Conservation (phyloP, 306 rosid genomes). For the Vigna unguiculata region DNA sequence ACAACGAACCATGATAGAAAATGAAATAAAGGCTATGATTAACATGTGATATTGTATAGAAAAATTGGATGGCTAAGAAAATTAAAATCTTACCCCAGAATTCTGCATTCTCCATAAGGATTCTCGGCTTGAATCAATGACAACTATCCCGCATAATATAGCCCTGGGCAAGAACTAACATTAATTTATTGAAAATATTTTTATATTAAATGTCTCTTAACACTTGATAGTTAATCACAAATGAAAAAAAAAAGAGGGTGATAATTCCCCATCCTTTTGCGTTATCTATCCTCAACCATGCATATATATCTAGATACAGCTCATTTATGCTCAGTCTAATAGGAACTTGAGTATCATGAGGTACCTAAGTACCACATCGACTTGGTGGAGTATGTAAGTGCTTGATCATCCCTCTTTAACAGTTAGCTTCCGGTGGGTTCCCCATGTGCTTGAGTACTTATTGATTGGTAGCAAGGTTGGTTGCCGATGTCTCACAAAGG, state of each 20-base stretch:
- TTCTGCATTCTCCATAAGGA: conserved; percentile 88
- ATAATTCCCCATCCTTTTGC: neutral
- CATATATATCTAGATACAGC: neutral
- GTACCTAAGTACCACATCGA: no score
- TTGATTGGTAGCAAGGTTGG: no score
- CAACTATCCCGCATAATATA: conserved; percentile 62
- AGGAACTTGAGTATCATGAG: no score
- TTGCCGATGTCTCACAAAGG: no score
- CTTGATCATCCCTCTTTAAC: no score
- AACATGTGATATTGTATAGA: neutral
- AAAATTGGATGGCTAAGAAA: conserved; percentile 23
- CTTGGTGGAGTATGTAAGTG: no score
- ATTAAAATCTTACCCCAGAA: conserved; percentile 73
- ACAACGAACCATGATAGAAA: neutral
- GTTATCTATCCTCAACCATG: neutral
- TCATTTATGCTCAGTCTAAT: neutral
- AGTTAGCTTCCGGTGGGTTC: no score
- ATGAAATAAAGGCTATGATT: conserved; percentile 1
- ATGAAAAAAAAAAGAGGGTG: neutral
- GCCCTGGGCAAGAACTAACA: conserved; percentile 59
- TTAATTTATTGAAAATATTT: conserved; percentile 37
- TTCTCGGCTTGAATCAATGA: conserved; percentile 66
- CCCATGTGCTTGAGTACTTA: no score
- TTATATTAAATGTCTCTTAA: conserved; percentile 35
- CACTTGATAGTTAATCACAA: neutral